Evolutionary conservation across 1,284 basidiomycete genomes (phyloP), one percentile per base, ranked within the genome.

Genomic region (Ustilago cynodontis): DNA sequence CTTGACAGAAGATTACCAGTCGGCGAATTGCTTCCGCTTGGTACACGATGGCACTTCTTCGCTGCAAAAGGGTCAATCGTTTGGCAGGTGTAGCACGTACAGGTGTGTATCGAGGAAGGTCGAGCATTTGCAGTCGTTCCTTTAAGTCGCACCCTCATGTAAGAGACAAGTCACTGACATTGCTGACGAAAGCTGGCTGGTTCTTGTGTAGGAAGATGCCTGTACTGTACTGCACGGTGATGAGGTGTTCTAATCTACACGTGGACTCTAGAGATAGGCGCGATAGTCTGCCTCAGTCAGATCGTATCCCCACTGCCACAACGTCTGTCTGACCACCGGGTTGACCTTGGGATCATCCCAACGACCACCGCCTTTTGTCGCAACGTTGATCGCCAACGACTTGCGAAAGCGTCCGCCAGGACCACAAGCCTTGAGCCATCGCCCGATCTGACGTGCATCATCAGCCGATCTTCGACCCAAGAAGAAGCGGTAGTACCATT

Each of bases 341-440:
- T 71, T 72, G 39, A 82, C 70, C 2, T 29, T 67, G 13, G 70
- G 70, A 62, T 86, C 85, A 58, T 86, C 78, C 53, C 87, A 88
- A 3, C 68, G 22, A 8, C 83, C 84, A 0, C 83, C 80, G 11
- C 78, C 69, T 6, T 81, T 77, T 3, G 57, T n/a, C 14, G 78
- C 81, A 18, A 88, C 80, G 60, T 87, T 87, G 64, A 87, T 86
- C 24, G 87, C 83, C 26, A 88, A 68, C 1, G 82, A 77, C 45
- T 86, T 83, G 53, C 87, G 87, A 80, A 88, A 88, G 2, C 88
- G 68, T 0, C 87, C 88, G 1, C 83, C 83, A 1, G 87, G 87
- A 22, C 88, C 88, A 35, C 86, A 87, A 0, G 88, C 87, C 41
- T 88, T 87, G 33, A 87, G 78, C 87, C 88, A 88, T 65, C 88